Percentiles rank a stretch among this genome's conserved stretches.
Conservation (phyloP, 31 red algal genomes). For the Odonthalia washingtoniensis region DNA sequence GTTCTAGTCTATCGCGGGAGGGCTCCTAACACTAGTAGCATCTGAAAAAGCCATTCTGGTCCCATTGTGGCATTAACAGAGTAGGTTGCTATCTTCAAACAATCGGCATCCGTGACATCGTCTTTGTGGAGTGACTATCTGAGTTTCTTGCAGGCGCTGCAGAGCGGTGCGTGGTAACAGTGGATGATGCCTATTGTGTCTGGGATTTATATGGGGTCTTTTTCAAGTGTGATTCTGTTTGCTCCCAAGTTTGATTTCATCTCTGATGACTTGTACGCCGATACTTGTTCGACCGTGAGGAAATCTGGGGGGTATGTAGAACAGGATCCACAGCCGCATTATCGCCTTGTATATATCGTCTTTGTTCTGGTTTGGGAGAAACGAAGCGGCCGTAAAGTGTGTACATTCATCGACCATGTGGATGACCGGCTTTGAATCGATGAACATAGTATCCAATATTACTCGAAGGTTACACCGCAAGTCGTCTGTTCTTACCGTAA, state of each 20-base stretch:
- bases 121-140: not conserved
- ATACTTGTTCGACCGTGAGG: constrained; percentile 17
- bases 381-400: constrained; percentile 22
- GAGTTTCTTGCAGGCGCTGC: not conserved
- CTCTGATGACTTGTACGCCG: constrained; percentile 1
- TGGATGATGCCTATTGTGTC: constrained; percentile 24
- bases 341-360: constrained; percentile 5
- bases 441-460: constrained; percentile 28
- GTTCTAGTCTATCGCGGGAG: too few relatives aligned
- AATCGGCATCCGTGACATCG: constrained; percentile 3
- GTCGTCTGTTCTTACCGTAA: constrained; percentile 37
- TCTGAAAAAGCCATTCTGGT: constrained; percentile 14
- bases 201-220: constrained; percentile 4
- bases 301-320: constrained; percentile 30
- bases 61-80: constrained; percentile 14
- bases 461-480: constrained; percentile 31
- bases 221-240: not conserved
- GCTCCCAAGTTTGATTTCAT: not conserved
- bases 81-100: constrained; percentile 25
- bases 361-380: not conserved
- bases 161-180: constrained; percentile 12
- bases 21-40: too few relatives aligned
- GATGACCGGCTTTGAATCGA: constrained; percentile 2
- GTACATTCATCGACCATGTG: constrained; percentile 39
- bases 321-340: not conserved